Conservation (phyloP, 2,329 filamentous ascomycete genomes). For the Botrytis aclada region DNA sequence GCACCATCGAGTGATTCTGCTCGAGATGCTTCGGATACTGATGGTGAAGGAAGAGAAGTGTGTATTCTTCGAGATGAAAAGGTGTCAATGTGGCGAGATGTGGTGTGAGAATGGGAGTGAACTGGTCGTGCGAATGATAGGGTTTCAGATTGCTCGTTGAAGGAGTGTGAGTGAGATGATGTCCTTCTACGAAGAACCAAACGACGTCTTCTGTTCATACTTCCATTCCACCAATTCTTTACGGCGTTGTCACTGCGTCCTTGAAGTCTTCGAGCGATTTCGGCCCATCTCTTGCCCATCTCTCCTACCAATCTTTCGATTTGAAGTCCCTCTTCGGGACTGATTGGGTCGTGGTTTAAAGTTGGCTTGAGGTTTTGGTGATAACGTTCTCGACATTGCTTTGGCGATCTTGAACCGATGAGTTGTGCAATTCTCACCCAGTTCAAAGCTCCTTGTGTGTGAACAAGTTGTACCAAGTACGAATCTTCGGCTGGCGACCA, state of each 20-base stretch:
- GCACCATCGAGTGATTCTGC: conserved; percentile 56
- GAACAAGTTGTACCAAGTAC: conserved; percentile 67
- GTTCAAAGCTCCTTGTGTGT: conserved; percentile 71
- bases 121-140: conserved; percentile 36
- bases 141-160: conserved; percentile 36
- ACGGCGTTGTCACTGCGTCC: conserved; percentile 92
- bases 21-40: conserved; percentile 60
- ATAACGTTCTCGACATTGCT: conserved; percentile 92
- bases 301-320: conserved; percentile 76
- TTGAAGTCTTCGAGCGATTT: conserved; percentile 78
- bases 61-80: conserved; percentile 45
- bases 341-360: conserved; percentile 72
- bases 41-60: conserved; percentile 61
- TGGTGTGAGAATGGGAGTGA: conserved; percentile 6
- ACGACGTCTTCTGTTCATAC: conserved; percentile 71
- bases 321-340: conserved; percentile 62
- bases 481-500: conserved; percentile 79
- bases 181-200: conserved; percentile 34
- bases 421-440: conserved; percentile 83
- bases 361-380: conserved; percentile 86
- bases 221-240: conserved; percentile 98
- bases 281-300: conserved; percentile 87
- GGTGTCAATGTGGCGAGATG: conserved; percentile 27
- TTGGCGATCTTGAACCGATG: conserved; percentile 76
- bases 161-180: conserved; percentile 31